Base-by-base conservation (phyloP, 371 early-diverging fungal genomes). In the Rhizopus stolonifer region DNA sequence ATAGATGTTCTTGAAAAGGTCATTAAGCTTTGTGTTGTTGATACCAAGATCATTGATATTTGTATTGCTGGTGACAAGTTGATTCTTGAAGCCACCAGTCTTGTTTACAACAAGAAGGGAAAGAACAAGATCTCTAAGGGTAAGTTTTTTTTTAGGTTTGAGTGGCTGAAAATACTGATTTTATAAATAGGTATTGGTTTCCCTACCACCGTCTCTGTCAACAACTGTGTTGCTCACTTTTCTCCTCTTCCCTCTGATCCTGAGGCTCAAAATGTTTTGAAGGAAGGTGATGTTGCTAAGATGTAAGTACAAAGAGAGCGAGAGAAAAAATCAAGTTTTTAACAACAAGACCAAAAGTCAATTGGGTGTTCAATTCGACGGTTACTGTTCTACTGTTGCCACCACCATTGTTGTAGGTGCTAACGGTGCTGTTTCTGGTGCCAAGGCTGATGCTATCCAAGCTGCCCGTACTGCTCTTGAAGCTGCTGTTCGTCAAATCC, bases 281-380 rank as follows among this genome's bases (percentile, higher is more conserved):
- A 84, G 73, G 83, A 73, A 49, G 92, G 91, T 54, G 95, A 95
- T 74, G 77, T 94, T 58, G 93, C 90, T 71, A 92, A 94, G 77
- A 84, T 95, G 85, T 88, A 84, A 62, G 80, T 57, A 19, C 13
- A 42, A 44, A 9, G 33, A 40, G 21, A 10, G 21, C n/a, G 25
- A 13, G 17, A 17, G 44, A 22, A n/a, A n/a, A n/a, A n/a, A n/a
- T n/a, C n/a, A n/a, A n/a, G n/a, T n/a, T n/a, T n/a, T n/a, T n/a
- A n/a, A n/a, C n/a, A n/a, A n/a, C n/a, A n/a, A n/a, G n/a, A n/a
- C n/a, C n/a, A n/a, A n/a, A n/a, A 84, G 81, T 67, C 94, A 95
- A 81, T 81, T 97, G 61, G 98, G 94, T 70, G 91, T 86, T 32
- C 97, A 96, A 67, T 85, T 97, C 56, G 98, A 97, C 70, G 98